Percentiles rank a stretch among this genome's conserved stretches.
These are phyloP conservation scores for Fusarium sp. DNA, from an alignment of 2,329 filamentous ascomycete genomes.

Conservation along the genomic window DNA sequence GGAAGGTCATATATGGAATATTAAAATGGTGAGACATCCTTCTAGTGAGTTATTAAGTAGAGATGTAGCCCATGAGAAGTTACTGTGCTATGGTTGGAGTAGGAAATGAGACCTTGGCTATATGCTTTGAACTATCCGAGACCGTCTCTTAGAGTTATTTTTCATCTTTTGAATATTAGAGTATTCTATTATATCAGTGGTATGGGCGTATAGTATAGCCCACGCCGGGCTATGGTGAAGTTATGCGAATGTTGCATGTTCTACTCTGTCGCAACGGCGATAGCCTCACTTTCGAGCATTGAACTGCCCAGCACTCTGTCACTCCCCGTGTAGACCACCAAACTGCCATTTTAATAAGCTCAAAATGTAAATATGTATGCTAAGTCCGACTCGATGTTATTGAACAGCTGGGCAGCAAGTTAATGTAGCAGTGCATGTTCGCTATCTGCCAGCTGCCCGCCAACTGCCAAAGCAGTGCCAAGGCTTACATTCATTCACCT, in stretches of 20 bases:
- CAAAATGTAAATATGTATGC: background rate
- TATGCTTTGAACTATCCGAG: too few species aligned
- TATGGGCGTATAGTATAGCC: background rate
- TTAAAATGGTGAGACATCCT: too few species aligned
- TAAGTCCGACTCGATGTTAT: background rate
- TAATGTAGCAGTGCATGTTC: background rate
- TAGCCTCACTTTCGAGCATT: background rate
- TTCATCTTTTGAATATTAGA: too few species aligned
- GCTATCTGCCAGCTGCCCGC: background rate
- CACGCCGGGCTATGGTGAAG: background rate
- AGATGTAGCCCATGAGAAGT: too few species aligned
- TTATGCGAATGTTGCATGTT: background rate
- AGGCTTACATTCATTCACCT: background rate
- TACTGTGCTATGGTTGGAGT: too few species aligned
- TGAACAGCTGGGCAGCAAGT: background rate
- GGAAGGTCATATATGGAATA: too few species aligned
- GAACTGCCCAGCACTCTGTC: background rate
- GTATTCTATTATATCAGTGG: too few species aligned
- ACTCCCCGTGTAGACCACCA: background rate
- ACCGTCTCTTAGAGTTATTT: too few species aligned
- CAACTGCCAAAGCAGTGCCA: conserved; percentile 7
- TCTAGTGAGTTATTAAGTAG: too few species aligned
- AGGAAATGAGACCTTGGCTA: too few species aligned
- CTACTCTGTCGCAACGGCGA: background rate
- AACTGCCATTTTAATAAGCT: background rate